Evolutionary conservation across 2,329 filamentous ascomycete species (phyloP).

Genomic region (Ploettnerulaceae sp.): DNA sequence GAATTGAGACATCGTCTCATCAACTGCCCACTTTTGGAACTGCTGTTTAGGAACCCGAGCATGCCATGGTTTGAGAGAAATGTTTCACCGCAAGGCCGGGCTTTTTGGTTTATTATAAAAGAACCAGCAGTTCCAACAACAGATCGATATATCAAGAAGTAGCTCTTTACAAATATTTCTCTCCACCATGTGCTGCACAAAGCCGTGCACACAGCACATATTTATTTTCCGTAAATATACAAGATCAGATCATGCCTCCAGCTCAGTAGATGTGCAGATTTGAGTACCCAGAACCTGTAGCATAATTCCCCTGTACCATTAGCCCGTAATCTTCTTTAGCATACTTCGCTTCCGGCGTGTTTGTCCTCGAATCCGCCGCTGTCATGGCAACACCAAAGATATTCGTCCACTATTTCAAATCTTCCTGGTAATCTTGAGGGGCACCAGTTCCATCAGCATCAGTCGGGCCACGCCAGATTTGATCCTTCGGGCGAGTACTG

Average conservation of each 20-base stretch:
- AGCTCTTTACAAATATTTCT: neutral
- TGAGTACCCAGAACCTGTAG: constrained; percentile 21
- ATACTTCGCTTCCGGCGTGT: constrained; percentile 16
- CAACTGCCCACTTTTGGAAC: no score
- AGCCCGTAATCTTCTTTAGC: constrained; percentile 18
- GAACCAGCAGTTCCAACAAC: neutral
- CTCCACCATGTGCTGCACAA: no score
- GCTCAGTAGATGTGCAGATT: constrained; percentile 18
- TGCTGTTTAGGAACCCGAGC: no score
- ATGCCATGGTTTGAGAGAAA: no score
- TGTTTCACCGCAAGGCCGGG: no score
- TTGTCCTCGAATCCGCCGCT: constrained; percentile 12
- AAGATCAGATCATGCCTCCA: constrained; percentile 20
- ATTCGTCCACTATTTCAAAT: constrained; percentile 43
- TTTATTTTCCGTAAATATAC: neutral
- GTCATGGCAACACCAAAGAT: constrained; percentile 36
- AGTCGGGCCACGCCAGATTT: constrained; percentile 35
- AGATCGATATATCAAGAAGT: neutral
- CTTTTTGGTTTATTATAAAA: no score
- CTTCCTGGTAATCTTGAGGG: constrained; percentile 40
- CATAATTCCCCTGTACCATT: constrained; percentile 22
- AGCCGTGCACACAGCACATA: no score
- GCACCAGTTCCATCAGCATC: constrained; percentile 37
- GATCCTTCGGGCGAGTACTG: constrained; percentile 26
- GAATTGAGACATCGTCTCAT: no score